phyloP scores from a whole-genome alignment of 257 asterid species.

The Rehmannia glutinosa region DNA sequence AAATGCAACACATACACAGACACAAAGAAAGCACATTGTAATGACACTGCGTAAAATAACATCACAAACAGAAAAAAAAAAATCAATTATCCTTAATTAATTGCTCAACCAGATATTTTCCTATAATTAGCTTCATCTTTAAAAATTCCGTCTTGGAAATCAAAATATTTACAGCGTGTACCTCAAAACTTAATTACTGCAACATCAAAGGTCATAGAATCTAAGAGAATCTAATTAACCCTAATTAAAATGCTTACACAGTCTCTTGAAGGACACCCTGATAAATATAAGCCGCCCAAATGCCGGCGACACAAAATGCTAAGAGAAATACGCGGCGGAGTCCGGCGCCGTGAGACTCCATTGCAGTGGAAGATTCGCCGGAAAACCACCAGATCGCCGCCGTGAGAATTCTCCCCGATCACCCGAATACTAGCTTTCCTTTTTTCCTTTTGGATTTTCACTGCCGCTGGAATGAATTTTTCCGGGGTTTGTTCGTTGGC shows the following conservation, averaged over 20 bases:
- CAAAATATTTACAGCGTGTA: background rate
- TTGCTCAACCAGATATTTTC: background rate
- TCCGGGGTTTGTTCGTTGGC: conserved; percentile 3
- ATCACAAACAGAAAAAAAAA: background rate
- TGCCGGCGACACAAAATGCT: conserved; percentile 82
- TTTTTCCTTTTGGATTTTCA: background rate
- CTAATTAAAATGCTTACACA: conserved; percentile 41
- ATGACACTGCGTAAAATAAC: background rate
- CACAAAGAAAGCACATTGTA: conserved; percentile 5
- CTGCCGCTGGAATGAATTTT: conserved; percentile 12
- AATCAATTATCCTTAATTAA: background rate
- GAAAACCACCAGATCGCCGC: conserved; percentile 48
- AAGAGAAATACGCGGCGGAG: conserved; percentile 77
- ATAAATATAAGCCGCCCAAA: conserved; percentile 94
- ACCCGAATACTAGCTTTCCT: background rate
- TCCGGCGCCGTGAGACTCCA: conserved; percentile 78
- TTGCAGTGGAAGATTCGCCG: conserved; percentile 23
- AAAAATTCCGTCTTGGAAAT: background rate
- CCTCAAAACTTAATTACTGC: background rate
- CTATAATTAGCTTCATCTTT: background rate
- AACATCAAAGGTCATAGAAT: background rate
- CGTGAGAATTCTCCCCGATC: conserved; percentile 18
- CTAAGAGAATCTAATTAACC: background rate
- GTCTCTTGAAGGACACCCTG: conserved; percentile 98
- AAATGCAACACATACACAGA: background rate